A percentile compares a stretch with the other conserved stretches of the same genome.
phyloP scores from a whole-genome alignment of 352 stramenopile genomes.

The Phytophthora hibernalis region DNA sequence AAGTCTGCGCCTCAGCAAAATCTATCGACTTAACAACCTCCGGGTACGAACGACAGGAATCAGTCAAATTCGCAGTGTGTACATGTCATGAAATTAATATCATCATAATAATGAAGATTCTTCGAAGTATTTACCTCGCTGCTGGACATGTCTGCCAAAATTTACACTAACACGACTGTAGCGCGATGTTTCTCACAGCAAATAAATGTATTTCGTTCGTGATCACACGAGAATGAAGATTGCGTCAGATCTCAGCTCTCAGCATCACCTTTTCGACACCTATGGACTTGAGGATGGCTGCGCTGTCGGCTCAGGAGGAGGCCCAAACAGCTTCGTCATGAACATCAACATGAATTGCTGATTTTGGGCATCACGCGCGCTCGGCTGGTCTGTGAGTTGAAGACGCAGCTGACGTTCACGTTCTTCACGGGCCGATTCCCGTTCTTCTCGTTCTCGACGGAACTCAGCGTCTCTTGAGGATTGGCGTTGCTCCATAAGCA shows the following conservation, averaged over 20 bases:
- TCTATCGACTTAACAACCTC: slow-evolving; percentile 6
- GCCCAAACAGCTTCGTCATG: neutral
- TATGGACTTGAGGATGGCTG: too few relatives aligned
- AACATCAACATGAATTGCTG: slow-evolving; percentile 5
- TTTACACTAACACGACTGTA: too few relatives aligned
- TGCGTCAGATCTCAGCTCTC: too few relatives aligned
- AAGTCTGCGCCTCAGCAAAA: neutral
- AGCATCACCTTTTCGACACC: too few relatives aligned
- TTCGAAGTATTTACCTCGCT: too few relatives aligned
- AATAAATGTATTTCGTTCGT: too few relatives aligned
- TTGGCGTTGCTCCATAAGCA: slow-evolving; percentile 4
- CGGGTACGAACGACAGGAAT: slow-evolving; percentile 4
- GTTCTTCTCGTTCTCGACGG: neutral
- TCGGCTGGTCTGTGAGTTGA: neutral
- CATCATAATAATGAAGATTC: too few relatives aligned
- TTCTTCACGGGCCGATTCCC: neutral
- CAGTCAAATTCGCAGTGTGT: slow-evolving; percentile 11
- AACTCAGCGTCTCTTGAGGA: neutral
- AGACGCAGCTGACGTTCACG: neutral
- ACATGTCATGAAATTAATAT: neutral
- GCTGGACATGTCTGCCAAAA: too few relatives aligned
- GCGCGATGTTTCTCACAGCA: too few relatives aligned
- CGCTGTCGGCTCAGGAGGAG: neutral
- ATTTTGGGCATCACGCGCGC: neutral
- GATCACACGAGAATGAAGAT: too few relatives aligned